phyloP scores from a whole-genome alignment of 2,329 filamentous ascomycete species.

The Corinectria fuckeliana region DNA sequence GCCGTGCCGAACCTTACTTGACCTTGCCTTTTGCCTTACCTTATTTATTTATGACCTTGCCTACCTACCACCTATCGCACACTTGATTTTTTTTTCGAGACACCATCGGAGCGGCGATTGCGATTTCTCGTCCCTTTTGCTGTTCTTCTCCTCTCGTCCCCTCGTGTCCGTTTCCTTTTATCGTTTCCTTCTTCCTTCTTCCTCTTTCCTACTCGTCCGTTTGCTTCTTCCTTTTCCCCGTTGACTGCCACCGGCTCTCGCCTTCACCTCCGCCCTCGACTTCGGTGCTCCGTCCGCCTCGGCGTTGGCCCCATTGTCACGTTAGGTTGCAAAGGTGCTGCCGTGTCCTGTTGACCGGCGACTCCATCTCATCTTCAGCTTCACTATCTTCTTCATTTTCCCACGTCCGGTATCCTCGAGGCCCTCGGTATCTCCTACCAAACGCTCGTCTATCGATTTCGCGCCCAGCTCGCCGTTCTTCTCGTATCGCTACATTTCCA shows the following conservation, averaged over 20 bases:
- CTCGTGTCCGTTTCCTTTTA: constrained; percentile 32
- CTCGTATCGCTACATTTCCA: neutral
- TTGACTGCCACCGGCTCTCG: neutral
- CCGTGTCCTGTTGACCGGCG: constrained; percentile 17
- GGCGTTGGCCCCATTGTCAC: constrained; percentile 14
- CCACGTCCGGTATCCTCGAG: constrained; percentile 4
- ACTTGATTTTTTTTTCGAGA: constrained; percentile 14
- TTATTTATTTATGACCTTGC: constrained; percentile 22
- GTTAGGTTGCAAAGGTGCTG: constrained; percentile 9
- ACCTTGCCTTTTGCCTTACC: neutral
- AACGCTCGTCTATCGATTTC: neutral
- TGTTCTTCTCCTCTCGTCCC: constrained; percentile 30
- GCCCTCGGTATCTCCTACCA: neutral
- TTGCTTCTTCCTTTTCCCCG: constrained; percentile 7
- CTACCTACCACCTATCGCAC: too few relatives aligned
- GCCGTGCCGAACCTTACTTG: neutral
- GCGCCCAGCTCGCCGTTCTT: too few relatives aligned
- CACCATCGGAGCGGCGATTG: constrained; percentile 31
- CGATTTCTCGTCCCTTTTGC: constrained; percentile 27
- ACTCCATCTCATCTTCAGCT: constrained; percentile 9
- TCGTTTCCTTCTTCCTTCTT: constrained; percentile 26
- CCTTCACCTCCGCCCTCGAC: neutral
- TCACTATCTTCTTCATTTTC: neutral
- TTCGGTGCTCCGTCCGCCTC: constrained; percentile 6
- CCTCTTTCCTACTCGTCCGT: constrained; percentile 22